Conservation (phyloP, 2,329 filamentous ascomycete genomes). For the Neoarthrinium moseri region DNA sequence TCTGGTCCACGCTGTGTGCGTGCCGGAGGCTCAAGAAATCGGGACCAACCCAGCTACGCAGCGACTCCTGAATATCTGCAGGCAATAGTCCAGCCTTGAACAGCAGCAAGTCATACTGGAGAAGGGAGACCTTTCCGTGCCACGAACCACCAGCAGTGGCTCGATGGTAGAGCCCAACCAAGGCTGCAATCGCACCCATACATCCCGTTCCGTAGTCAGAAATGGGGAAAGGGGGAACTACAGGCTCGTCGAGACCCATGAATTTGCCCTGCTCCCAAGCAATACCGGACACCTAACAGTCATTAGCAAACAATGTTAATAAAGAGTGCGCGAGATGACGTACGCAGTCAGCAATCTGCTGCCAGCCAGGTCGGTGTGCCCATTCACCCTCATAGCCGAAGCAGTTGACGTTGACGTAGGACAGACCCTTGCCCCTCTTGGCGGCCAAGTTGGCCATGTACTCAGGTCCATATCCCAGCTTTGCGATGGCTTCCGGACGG, state of each 20-base stretch:
- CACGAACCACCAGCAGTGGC: constrained; percentile 31
- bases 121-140: constrained; percentile 31
- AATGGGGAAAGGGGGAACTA: constrained; percentile 65
- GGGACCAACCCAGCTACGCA: constrained; percentile 29
- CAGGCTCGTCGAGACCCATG: constrained; percentile 51
- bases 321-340: constrained; percentile 18
- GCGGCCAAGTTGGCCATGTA: constrained; percentile 50
- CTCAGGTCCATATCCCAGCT: constrained; percentile 60
- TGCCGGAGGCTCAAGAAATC: not conserved
- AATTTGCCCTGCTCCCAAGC: constrained; percentile 35
- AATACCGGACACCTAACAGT: constrained; percentile 25
- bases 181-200: constrained; percentile 31
- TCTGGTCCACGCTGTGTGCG: constrained; percentile 7
- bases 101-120: constrained; percentile 35
- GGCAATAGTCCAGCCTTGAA: constrained; percentile 45
- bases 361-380: constrained; percentile 66
- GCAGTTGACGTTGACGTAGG: constrained; percentile 71
- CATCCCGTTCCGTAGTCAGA: constrained; percentile 44
- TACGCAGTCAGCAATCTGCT: constrained; percentile 37
- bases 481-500: constrained; percentile 63
- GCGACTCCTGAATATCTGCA: constrained; percentile 41
- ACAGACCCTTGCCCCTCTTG: constrained; percentile 57
- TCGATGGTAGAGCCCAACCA: constrained; percentile 30
- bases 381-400: constrained; percentile 63
- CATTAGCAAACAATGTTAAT: not conserved